Percentiles rank a stretch among this genome's conserved stretches.
phyloP scores from a whole-genome alignment of 2,329 filamentous ascomycete genomes.

The Xylariaceae sp. region DNA sequence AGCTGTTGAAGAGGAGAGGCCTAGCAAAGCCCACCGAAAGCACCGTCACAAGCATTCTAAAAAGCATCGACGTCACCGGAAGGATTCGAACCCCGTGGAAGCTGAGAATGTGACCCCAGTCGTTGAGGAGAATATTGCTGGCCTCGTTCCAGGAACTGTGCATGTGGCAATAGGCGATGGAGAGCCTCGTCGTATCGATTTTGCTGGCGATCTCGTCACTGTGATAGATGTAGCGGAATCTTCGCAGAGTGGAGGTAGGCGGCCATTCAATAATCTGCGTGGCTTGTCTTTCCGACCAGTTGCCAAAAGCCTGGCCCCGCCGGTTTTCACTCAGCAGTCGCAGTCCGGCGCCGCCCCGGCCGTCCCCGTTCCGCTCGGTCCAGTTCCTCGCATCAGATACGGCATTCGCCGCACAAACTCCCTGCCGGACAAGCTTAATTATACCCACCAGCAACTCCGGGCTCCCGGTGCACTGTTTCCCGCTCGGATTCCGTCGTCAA shows the following conservation, averaged over 20 bases:
- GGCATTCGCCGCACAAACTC: slow-evolving; percentile 72
- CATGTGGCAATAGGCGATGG: slow-evolving; percentile 28
- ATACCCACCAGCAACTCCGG: slow-evolving; percentile 38
- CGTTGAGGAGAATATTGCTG: slow-evolving; percentile 34
- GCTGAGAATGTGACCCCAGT: slow-evolving; percentile 21
- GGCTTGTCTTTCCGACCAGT: slow-evolving; percentile 59
- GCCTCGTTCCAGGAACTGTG: slow-evolving; percentile 22
- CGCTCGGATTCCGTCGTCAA: slow-evolving; percentile 41
- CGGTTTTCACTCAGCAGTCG: slow-evolving; percentile 58
- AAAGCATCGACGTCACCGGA: slow-evolving; percentile 38
- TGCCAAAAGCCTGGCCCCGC: slow-evolving; percentile 65
- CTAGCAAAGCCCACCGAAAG: slow-evolving; percentile 36
- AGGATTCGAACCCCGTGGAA: slow-evolving; percentile 22
- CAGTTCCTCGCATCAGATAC: slow-evolving; percentile 55
- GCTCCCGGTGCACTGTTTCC: slow-evolving; percentile 50
- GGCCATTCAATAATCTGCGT: slow-evolving; percentile 53
- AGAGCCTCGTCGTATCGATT: slow-evolving; percentile 56
- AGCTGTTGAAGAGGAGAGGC: slow-evolving; percentile 41
- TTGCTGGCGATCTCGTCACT: slow-evolving; percentile 38
- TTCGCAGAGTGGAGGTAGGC: slow-evolving; percentile 30
- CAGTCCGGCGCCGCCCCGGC: slow-evolving; percentile 28
- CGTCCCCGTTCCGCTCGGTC: slow-evolving; percentile 37
- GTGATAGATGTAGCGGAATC: slow-evolving; percentile 31
- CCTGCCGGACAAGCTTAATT: slow-evolving; percentile 63
- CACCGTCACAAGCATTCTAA: slow-evolving; percentile 41